Evolutionary conservation across 2,329 filamentous ascomycete species (phyloP).

Genomic region (Mycosphaerella arachidis): DNA sequence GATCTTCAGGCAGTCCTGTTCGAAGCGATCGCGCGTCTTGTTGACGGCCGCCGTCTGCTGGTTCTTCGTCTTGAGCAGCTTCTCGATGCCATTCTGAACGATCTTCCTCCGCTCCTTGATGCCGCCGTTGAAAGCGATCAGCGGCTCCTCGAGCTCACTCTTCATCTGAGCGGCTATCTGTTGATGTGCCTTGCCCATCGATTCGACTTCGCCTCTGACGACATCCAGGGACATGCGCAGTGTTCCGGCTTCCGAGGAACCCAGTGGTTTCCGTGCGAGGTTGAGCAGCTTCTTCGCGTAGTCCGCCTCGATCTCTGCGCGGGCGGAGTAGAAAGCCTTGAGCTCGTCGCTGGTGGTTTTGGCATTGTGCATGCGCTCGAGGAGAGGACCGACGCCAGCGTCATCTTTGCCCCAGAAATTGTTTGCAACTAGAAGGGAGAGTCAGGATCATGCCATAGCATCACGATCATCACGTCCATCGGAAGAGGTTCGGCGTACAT

Average conservation of each 20-base stretch:
- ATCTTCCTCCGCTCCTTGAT: slow-evolving; percentile 98
- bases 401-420: slow-evolving; percentile 99
- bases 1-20: slow-evolving; percentile 96
- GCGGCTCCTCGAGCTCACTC: slow-evolving; percentile 86
- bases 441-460: slow-evolving; percentile 31
- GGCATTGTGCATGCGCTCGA: slow-evolving; percentile 90
- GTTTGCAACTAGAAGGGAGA: slow-evolving; percentile 70
- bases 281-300: slow-evolving; percentile 85
- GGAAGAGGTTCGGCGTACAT: background rate
- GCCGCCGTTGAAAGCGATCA: slow-evolving; percentile 84
- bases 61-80: slow-evolving; percentile 85
- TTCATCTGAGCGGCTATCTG: slow-evolving; percentile 92
- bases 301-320: slow-evolving; percentile 92
- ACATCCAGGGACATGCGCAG: slow-evolving; percentile 81
- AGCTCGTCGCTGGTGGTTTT: slow-evolving; percentile 95
- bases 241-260: slow-evolving; percentile 80
- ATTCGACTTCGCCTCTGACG: slow-evolving; percentile 81
- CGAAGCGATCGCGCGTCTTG: slow-evolving; percentile 91
- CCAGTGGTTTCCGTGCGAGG: slow-evolving; percentile 81
- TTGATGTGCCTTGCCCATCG: slow-evolving; percentile 90
- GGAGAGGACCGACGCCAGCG: slow-evolving; percentile 83
- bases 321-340: slow-evolving; percentile 83
- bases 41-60: slow-evolving; percentile 88
- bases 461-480: background rate
- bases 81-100: slow-evolving; percentile 88